Percentiles rank a stretch among this genome's conserved stretches.
These are phyloP conservation scores for Neurospora sp. DNA, from an alignment of 495 filamentous ascomycete genomes.

Conservation along the genomic window DNA sequence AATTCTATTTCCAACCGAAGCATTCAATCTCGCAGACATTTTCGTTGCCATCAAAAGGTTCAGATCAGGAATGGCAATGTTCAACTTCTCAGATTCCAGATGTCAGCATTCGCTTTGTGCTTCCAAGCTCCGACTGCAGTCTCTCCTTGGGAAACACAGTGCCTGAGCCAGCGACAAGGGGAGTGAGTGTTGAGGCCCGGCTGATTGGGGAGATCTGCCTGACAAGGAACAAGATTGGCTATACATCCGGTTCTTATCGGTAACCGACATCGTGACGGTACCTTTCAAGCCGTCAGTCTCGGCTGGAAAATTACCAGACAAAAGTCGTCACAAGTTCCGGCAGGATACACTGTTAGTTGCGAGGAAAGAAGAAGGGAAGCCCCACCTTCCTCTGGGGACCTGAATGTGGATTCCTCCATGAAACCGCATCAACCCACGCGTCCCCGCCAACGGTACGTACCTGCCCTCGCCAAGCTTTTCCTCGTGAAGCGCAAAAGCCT, in stretches of 20 bases:
- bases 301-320: background rate
- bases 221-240: background rate
- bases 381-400: background rate
- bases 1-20: background rate
- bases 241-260: background rate
- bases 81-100: background rate
- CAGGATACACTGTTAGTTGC: background rate
- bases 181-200: background rate
- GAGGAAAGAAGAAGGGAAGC: background rate
- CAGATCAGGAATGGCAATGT: background rate
- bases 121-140: background rate
- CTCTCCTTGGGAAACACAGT: background rate
- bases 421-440: background rate
- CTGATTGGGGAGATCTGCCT: background rate
- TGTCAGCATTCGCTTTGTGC: background rate
- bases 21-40: background rate
- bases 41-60: background rate
- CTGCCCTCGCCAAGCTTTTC: background rate
- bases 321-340: background rate
- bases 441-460: background rate
- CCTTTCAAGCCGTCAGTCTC: background rate
- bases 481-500: background rate
- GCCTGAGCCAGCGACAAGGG: background rate
- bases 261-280: background rate
- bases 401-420: background rate